Evolutionary conservation across 2,329 filamentous ascomycete species (phyloP).

Genomic region (Aspergillus aculeatus): DNA sequence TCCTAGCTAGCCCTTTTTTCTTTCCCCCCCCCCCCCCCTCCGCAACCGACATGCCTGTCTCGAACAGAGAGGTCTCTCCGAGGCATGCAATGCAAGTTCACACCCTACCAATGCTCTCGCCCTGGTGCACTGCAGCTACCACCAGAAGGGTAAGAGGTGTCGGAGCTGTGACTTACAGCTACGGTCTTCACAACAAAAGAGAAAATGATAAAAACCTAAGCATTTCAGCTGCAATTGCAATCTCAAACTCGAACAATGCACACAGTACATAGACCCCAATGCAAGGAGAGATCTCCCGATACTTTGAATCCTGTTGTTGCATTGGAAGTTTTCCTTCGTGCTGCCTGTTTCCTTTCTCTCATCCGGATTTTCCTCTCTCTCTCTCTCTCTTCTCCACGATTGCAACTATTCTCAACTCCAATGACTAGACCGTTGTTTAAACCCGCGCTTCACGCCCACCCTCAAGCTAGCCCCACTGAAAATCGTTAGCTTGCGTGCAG

Average conservation of each 20-base stretch:
- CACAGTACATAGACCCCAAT: background rate
- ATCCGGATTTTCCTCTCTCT: background rate
- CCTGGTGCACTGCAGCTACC: background rate
- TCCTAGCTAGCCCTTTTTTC: too few relatives aligned
- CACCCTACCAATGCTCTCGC: constrained; percentile 1
- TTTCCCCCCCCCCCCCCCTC: background rate
- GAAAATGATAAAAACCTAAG: background rate
- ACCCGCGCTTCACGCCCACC: constrained; percentile 6
- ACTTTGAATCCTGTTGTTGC: too few relatives aligned
- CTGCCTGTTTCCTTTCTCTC: too few relatives aligned
- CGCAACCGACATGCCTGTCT: background rate
- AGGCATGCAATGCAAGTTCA: constrained; percentile 1
- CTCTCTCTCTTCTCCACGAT: background rate
- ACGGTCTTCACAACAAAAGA: background rate
- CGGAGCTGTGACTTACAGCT: background rate
- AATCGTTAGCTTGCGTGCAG: background rate
- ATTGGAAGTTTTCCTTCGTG: too few relatives aligned
- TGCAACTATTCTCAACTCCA: background rate
- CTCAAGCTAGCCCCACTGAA: background rate
- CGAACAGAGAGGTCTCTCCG: background rate
- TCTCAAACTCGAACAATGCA: background rate
- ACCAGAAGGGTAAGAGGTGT: background rate
- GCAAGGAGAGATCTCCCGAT: background rate
- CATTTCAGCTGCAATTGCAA: constrained; percentile 6
- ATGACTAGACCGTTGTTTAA: background rate